Conservation (phyloP, 192 early-diverging fungal species). For the Phycomyces blakesleeanus region DNA sequence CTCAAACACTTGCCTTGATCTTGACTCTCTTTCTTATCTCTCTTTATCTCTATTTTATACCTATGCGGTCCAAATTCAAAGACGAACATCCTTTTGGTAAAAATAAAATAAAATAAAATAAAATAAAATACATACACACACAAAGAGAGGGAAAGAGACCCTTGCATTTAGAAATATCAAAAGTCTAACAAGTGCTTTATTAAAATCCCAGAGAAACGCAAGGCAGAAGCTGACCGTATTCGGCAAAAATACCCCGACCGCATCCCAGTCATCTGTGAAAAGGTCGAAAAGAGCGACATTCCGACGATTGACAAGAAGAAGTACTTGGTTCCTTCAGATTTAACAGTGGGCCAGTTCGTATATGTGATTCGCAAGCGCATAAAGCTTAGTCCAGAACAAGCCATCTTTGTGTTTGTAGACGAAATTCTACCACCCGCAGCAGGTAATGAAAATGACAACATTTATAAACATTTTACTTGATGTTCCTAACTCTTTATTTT, state of each 20-base stretch:
- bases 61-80: slow-evolving; percentile 87
- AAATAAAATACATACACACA: too few relatives aligned
- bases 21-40: not conserved
- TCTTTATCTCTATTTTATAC: slow-evolving; percentile 18
- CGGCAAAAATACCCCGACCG: slow-evolving; percentile 94
- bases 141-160: too few relatives aligned
- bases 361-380: slow-evolving; percentile 96
- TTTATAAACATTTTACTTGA: not conserved
- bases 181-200: not conserved
- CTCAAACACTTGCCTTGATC: too few relatives aligned
- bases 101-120: slow-evolving; percentile 16
- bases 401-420: slow-evolving; percentile 99
- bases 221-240: slow-evolving; percentile 94
- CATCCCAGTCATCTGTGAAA: slow-evolving; percentile 89
- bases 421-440: slow-evolving; percentile 92
- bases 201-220: slow-evolving; percentile 79
- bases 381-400: slow-evolving; percentile 94
- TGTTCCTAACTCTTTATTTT: too few relatives aligned
- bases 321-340: slow-evolving; percentile 93
- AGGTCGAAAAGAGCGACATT: slow-evolving; percentile 97
- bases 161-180: too few relatives aligned
- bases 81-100: slow-evolving; percentile 93
- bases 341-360: slow-evolving; percentile 97
- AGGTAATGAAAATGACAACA: slow-evolving; percentile 27
- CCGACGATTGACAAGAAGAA: slow-evolving; percentile 98